Conservation (phyloP, 768 basidiomycete genomes). For the Collybiopsis confluens region DNA sequence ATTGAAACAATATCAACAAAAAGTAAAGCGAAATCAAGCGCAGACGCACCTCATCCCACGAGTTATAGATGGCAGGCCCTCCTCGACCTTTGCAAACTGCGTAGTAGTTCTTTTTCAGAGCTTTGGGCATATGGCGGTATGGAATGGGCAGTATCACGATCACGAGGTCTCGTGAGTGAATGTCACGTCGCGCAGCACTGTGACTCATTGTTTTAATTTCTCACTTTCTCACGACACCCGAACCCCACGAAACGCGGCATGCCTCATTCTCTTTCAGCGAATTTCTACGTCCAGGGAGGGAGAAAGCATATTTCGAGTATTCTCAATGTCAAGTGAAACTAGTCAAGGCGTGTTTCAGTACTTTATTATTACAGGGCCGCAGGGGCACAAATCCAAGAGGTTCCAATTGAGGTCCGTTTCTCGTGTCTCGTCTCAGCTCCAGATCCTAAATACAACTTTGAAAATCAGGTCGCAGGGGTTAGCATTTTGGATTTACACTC, state of each 20-base stretch:
- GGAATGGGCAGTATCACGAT: too few relatives aligned
- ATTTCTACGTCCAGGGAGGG: too few relatives aligned
- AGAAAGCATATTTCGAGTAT: too few relatives aligned
- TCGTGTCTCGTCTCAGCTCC: background rate
- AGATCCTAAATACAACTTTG: background rate
- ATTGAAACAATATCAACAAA: too few relatives aligned
- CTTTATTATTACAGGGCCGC: background rate
- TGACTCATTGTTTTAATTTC: too few relatives aligned
- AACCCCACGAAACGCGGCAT: background rate
- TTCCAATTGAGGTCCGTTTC: background rate
- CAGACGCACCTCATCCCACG: slow-evolving; percentile 61
- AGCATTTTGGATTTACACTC: background rate
- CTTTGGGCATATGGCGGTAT: slow-evolving; percentile 8
- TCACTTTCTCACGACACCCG: too few relatives aligned
- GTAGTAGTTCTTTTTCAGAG: slow-evolving; percentile 41
- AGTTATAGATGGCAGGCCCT: slow-evolving; percentile 52
- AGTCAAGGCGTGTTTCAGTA: background rate
- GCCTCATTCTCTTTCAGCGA: too few relatives aligned
- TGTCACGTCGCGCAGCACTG: too few relatives aligned
- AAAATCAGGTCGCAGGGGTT: background rate
- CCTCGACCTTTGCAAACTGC: slow-evolving; percentile 56
- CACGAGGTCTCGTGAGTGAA: too few relatives aligned
- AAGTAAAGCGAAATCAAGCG: too few relatives aligned
- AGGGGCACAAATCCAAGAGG: slow-evolving; percentile 1
- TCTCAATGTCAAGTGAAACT: too few relatives aligned